Base-by-base conservation (phyloP, 192 early-diverging fungal species). In the Ambispora gerdemannii region DNA sequence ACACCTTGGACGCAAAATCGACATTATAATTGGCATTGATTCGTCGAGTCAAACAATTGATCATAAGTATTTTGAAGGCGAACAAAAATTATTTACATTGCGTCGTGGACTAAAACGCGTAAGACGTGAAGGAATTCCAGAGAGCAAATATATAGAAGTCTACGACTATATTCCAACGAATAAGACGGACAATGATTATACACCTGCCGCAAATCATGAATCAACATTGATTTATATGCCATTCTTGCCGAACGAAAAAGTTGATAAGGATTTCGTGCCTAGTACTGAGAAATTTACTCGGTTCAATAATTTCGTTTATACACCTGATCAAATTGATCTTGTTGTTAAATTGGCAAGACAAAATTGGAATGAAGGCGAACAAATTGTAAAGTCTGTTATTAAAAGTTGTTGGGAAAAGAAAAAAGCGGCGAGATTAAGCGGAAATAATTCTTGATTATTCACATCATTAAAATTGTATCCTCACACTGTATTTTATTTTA, bases 11-110 rank as follows among this genome's bases (percentile, higher is more conserved):
- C 83, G 92, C 10, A 64, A 80, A 20, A 84, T 92, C 2, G 92
- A 94, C 75, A 78, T 91, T 31, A 82, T 91, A 10, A 60, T 94
- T 20, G 86, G 86, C 19, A 80, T 94, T 30, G 92, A 94, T 75
- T 56, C 35, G 35, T 69, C 67, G 28, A 69, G 51, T 27, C 32
- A 36, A 27, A 55, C 38, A n/a, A 35, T 17, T 43, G 11, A 56
- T 20, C 50, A 35, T 58, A 28, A 56, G 3, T 38, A 11, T 38
- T 69, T 69, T 56, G 52, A 56, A 24, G 22, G 35, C 17, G 34
- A 69, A 43, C 67, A 69, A 56, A 13, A 1, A 15, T 1, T 56
- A n/a, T 69, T 55, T 36, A 52, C 49, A 36, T 19, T 11, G n/a
- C 27, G 51, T 11, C 35, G 52, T 47, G 67, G 67, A 25, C 19